Percentiles rank a stretch among this genome's conserved stretches.
Evolutionary conservation across 2,329 filamentous ascomycete species (phyloP).

Genomic region (Arthrocladium fulminans): DNA sequence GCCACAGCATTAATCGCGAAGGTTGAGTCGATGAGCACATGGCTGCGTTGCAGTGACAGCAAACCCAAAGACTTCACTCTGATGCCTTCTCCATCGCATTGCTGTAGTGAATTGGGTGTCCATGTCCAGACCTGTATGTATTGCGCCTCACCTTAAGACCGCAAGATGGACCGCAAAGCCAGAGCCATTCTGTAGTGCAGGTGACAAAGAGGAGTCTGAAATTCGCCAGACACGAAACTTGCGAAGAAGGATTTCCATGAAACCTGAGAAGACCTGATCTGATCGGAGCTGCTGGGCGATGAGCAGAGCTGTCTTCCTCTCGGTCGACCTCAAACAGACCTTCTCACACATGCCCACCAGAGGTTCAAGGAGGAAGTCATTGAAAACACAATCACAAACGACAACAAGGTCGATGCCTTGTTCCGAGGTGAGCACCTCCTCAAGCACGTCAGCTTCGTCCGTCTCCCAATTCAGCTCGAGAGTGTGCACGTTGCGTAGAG

Average conservation of each 20-base stretch:
- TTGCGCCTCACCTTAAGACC: conserved; percentile 37
- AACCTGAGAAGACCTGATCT: conserved; percentile 73
- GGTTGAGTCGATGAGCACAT: too few relatives aligned
- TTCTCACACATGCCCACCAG: conserved; percentile 76
- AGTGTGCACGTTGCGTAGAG: conserved; percentile 11
- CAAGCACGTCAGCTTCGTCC: conserved; percentile 32
- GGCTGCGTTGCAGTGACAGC: too few relatives aligned
- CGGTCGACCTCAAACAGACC: conserved; percentile 53
- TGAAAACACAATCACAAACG: conserved; percentile 93
- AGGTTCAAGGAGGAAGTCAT: conserved; percentile 72
- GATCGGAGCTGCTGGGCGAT: conserved; percentile 84
- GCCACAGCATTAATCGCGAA: too few relatives aligned
- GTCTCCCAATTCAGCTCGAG: conserved; percentile 73
- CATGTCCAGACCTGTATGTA: neutral
- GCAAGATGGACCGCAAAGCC: conserved; percentile 81
- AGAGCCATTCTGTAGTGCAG: conserved; percentile 51
- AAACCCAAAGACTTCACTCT: too few relatives aligned
- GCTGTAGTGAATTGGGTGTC: neutral
- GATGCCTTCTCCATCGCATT: neutral
- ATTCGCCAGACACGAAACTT: conserved; percentile 70
- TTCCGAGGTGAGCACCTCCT: conserved; percentile 29
- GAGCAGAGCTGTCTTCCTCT: conserved; percentile 58
- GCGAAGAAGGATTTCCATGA: conserved; percentile 60
- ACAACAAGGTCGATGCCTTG: conserved; percentile 58
- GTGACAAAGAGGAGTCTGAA: conserved; percentile 52